Base-by-base conservation (phyloP, 2,329 filamentous ascomycete genomes). In the Apiospora arundinis region DNA sequence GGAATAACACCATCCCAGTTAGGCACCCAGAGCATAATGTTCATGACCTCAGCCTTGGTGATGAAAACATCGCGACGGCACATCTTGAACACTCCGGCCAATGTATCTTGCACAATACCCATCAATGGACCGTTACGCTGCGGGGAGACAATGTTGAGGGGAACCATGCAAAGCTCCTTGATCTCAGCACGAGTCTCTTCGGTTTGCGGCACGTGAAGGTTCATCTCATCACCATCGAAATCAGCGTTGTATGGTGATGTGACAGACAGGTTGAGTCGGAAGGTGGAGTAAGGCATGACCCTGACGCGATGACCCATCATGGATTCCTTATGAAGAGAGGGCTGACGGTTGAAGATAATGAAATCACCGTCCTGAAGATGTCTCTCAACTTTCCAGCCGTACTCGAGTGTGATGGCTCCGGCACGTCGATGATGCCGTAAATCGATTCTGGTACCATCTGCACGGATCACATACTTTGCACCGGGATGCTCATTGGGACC, bases 161-260 rank as follows among this genome's bases (percentile, higher is more conserved):
- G 96, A n/a, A 99, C 96, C 89, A 98, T 92, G 82, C 95, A 98
- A 18, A 99, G 89, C 80, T 98, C 92, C 82, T 91, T 94, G 76
- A 99, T 91, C 82, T 99, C 96, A 65, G 97, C 95, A 73, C 96
- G 93, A 45, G 97, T 97, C 83, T 99, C 97, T 80, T 99, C 95
- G 48, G 93, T 96, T 80, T 99, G 96, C 4, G 96, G 97, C 69
- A 99, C 97, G 89, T 99, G 96, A 85, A 99, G 90, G 81, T 99
- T 99, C 96, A 99, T 99, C 84, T 99, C 96, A 82, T 99, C 96
- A 84, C 96, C 96, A 80, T 99, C 96, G 84, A 99, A 99, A 93
- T 99, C 96, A 77, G 96, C 96, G 85, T 99, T 99, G 87, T 99
- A 99, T 0, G 96, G 96, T 40, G 95, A 97, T 0, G 97, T 99